Conservation (phyloP, 1,139 yeast species). For the Candida sanyaensis region DNA sequence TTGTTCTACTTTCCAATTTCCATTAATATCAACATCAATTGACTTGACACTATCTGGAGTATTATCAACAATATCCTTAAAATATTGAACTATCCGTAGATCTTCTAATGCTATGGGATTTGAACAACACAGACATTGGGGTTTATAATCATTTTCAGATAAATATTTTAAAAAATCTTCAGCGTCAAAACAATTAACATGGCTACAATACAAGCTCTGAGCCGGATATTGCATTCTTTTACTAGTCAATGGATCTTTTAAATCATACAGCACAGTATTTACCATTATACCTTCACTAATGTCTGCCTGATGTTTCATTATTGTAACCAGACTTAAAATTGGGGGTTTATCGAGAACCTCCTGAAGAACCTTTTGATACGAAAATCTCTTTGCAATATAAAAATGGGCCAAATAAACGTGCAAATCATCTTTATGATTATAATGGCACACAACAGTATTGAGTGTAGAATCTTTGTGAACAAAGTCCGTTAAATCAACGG, state of each 20-base stretch:
- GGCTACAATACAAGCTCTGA: slow-evolving; percentile 60
- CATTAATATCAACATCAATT: slow-evolving; percentile 57
- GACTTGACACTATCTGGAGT: slow-evolving; percentile 49
- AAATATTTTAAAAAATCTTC: slow-evolving; percentile 59
- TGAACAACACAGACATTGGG: slow-evolving; percentile 64
- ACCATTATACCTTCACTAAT: slow-evolving; percentile 54
- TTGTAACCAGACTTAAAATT: slow-evolving; percentile 44
- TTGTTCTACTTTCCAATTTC: slow-evolving; percentile 48
- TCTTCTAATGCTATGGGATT: slow-evolving; percentile 44
- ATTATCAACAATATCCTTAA: slow-evolving; percentile 47
- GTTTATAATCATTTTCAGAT: slow-evolving; percentile 46
- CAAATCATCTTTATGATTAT: slow-evolving; percentile 46
- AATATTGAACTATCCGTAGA: slow-evolving; percentile 62
- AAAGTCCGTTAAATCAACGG: slow-evolving; percentile 60
- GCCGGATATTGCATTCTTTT: slow-evolving; percentile 63
- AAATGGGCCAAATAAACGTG: slow-evolving; percentile 48
- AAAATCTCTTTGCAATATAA: slow-evolving; percentile 52
- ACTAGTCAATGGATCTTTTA: slow-evolving; percentile 67
- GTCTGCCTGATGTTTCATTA: slow-evolving; percentile 40
- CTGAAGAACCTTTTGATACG: slow-evolving; percentile 36
- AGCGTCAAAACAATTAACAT: slow-evolving; percentile 75
- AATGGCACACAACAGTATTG: slow-evolving; percentile 47
- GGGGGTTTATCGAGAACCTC: slow-evolving; percentile 33
- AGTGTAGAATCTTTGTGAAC: slow-evolving; percentile 26
- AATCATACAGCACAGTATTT: slow-evolving; percentile 43